phyloP scores from a whole-genome alignment of 257 asterid species.

The Lavandula angustifolia region DNA sequence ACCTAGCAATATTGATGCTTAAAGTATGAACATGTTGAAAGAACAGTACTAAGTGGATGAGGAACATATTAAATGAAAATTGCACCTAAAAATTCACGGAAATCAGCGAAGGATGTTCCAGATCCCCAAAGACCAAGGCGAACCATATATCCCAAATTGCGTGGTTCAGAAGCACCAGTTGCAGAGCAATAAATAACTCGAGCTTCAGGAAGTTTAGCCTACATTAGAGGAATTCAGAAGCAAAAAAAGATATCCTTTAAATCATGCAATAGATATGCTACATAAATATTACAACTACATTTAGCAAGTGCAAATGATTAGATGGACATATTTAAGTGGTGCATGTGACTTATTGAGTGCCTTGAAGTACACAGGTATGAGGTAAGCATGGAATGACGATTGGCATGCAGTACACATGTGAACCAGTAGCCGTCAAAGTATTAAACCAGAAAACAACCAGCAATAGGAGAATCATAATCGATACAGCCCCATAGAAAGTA shows the following conservation, averaged over 20 bases:
- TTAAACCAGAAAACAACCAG: background rate
- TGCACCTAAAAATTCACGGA: slow-evolving; percentile 86
- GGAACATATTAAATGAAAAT: slow-evolving; percentile 27
- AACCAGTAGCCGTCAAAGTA: slow-evolving; percentile 17
- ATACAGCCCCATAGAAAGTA: slow-evolving; percentile 8
- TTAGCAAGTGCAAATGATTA: slow-evolving; percentile 13
- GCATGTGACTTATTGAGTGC: background rate
- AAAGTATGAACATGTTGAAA: slow-evolving; percentile 24
- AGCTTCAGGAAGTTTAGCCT: slow-evolving; percentile 98
- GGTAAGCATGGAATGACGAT: background rate
- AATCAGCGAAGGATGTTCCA: slow-evolving; percentile 85
- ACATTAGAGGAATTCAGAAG: slow-evolving; percentile 41
- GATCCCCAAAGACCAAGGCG: slow-evolving; percentile 99
- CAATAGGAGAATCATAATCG: background rate
- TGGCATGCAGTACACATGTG: slow-evolving; percentile 18
- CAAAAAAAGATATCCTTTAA: slow-evolving; percentile 27
- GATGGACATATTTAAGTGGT: slow-evolving; percentile 6
- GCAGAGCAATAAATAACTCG: slow-evolving; percentile 97
- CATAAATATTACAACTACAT: slow-evolving; percentile 14
- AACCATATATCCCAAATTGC: slow-evolving; percentile 97
- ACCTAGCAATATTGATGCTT: slow-evolving; percentile 13
- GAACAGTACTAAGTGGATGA: slow-evolving; percentile 12
- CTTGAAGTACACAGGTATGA: slow-evolving; percentile 13
- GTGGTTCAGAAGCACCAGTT: slow-evolving; percentile 99
- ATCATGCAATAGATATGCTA: slow-evolving; percentile 24